These are phyloP conservation scores for Triticum turgidum DNA, from an alignment of 176 grass and related monocot species.

Conservation along the genomic window DNA sequence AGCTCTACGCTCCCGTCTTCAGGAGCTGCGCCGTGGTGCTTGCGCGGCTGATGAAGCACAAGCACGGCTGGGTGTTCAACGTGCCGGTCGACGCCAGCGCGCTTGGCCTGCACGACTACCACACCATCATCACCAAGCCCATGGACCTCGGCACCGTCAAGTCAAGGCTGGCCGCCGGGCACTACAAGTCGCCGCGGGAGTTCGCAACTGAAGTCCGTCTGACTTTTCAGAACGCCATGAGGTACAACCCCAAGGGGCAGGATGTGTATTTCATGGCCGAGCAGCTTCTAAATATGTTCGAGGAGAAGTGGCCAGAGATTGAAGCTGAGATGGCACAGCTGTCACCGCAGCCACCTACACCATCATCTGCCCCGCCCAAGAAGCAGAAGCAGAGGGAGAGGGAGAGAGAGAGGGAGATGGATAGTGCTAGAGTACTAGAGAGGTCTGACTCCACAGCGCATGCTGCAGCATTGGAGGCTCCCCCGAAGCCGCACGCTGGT, in stretches of 20 bases:
- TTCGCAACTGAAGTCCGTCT: constrained; percentile 69
- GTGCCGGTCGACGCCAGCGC: constrained; percentile 71
- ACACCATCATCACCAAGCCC: constrained; percentile 68
- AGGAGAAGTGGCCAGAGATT: constrained; percentile 61
- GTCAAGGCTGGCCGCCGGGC: constrained; percentile 47
- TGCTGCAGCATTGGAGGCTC: constrained; percentile 39
- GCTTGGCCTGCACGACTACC: constrained; percentile 82
- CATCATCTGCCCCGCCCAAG: constrained; percentile 46
- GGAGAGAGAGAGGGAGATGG: constrained; percentile 32
- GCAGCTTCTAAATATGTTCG: constrained; percentile 64
- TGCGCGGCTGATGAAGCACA: constrained; percentile 73
- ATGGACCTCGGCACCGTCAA: constrained; percentile 92
- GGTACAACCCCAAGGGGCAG: constrained; percentile 75
- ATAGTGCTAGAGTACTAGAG: constrained; percentile 55
- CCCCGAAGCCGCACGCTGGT: constrained; percentile 46
- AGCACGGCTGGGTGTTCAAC: constrained; percentile 85
- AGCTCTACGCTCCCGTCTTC: constrained; percentile 57
- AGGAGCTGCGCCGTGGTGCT: constrained; percentile 63
- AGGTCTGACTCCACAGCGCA: constrained; percentile 69
- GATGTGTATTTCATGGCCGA: constrained; percentile 74
- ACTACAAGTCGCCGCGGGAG: constrained; percentile 57
- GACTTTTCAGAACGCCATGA: constrained; percentile 89
- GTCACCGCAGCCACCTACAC: constrained; percentile 46
- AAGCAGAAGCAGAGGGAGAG: constrained; percentile 44
- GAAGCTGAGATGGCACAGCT: constrained; percentile 56